Base-by-base conservation (phyloP, 2,329 filamentous ascomycete species). In the Pseudopyricularia cyperi region DNA sequence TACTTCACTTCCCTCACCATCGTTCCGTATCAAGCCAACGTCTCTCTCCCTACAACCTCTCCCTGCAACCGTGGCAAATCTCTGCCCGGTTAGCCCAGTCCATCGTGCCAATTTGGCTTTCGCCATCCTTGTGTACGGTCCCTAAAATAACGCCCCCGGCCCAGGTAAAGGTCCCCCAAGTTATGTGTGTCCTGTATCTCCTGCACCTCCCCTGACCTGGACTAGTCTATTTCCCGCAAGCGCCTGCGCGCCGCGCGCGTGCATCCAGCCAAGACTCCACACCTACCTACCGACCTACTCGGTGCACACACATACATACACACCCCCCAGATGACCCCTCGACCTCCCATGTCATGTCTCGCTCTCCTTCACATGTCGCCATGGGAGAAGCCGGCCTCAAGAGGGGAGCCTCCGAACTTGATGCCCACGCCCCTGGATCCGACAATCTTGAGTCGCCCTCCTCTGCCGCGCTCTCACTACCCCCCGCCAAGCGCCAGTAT, bases 371-470 rank as follows among this genome's bases (percentile, higher is more conserved):
- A 44, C 35, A 44, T 22, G 35, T 42, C 33, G n/a, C 48, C 1
- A 51, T 44, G 49, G 51, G 35, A 24, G 37, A 50, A 7, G n/a
- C 39, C 7, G 22, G 22, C 39, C 24, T 12, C 22, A 53, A 53
- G 48, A 39, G 52, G 12, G 32, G 28, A 14, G 48, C 48, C 8
- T 50, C 48, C 11, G 48, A 50, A 30, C 46, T 48, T 17, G 28
- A 30, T 12, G 48, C 15, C 11, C 39, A 50, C 48, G 48, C 33
- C 14, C 32, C 32, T 30, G 34, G 26, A 17, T 28, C 22, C 9
- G 48, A 35, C 7, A 7, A 37, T 30, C 14, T 19, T 11, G 24
- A 52, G 30, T n/a, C 8, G 17, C 44, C 42, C 17, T 26, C 50
- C 34, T 3, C 22, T 24, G 33, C 39, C 19, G 39, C 39, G 24